A percentile compares a stretch with the other conserved stretches of the same genome.
These are phyloP conservation scores for Trypanosoma congolense DNA, from an alignment of 208 protist genomes.

Conservation along the genomic window DNA sequence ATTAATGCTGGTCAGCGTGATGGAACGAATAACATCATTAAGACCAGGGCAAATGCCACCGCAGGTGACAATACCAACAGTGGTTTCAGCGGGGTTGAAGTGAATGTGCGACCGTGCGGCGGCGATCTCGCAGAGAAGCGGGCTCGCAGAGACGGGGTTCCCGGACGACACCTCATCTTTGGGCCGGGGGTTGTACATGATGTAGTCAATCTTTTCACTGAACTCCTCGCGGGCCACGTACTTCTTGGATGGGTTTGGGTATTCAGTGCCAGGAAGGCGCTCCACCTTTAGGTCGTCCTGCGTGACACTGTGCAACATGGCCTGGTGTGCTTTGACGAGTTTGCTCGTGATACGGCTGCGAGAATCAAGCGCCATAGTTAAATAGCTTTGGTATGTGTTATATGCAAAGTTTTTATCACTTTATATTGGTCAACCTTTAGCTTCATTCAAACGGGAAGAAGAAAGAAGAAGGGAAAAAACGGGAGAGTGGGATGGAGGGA, in stretches of 20 bases:
- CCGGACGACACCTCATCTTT: conserved; percentile 41
- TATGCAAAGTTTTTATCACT: conserved; percentile 14
- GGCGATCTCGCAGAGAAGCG: conserved; percentile 73
- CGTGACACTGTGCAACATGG: conserved; percentile 47
- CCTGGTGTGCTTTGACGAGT: conserved; percentile 42
- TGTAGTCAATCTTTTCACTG: conserved; percentile 72
- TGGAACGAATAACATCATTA: conserved; percentile 92
- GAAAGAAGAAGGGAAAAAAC: too few relatives aligned
- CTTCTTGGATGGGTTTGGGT: conserved; percentile 79
- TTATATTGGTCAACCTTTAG: too few relatives aligned
- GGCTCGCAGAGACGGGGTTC: conserved; percentile 66
- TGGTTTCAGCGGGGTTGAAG: conserved; percentile 85
- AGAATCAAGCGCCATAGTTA: conserved; percentile 22
- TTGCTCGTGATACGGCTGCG: conserved; percentile 32
- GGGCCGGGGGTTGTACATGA: conserved; percentile 86
- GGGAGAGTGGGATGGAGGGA: too few relatives aligned
- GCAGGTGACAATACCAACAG: conserved; percentile 92
- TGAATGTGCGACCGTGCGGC: conserved; percentile 76
- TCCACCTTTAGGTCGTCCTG: conserved; percentile 75
- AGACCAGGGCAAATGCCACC: conserved; percentile 95
- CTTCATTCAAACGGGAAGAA: too few relatives aligned
- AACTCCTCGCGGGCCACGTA: conserved; percentile 67
- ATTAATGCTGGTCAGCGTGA: conserved; percentile 72
- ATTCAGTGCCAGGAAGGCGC: conserved; percentile 65
- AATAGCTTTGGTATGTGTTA: conserved; percentile 2